A percentile compares a stretch with the other conserved stretches of the same genome.
Evolutionary conservation across 768 basidiomycete species (phyloP).

Genomic region (Dacryopinax spathularia): DNA sequence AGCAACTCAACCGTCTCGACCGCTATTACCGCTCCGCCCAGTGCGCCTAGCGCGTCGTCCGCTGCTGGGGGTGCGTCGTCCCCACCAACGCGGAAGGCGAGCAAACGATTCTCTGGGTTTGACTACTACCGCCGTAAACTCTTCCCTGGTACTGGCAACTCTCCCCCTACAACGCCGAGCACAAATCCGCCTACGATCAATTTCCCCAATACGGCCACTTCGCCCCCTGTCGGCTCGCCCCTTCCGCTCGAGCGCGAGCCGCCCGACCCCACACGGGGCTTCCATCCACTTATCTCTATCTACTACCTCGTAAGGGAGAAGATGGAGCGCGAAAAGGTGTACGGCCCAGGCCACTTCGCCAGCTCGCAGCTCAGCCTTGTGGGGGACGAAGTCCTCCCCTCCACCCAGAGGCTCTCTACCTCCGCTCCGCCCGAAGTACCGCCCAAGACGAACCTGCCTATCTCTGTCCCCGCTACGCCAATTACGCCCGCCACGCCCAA

Average conservation of each 20-base stretch:
- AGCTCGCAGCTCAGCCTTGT: slow-evolving; percentile 55
- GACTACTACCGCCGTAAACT: slow-evolving; percentile 88
- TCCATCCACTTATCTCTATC: slow-evolving; percentile 89
- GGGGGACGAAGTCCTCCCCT: slow-evolving; percentile 13
- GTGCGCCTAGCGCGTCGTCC: neutral
- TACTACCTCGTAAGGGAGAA: slow-evolving; percentile 95
- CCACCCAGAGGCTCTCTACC: neutral
- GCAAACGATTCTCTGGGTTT: slow-evolving; percentile 80
- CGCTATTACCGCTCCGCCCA: neutral
- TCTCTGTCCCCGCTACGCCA: slow-evolving; percentile 14
- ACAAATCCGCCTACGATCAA: slow-evolving; percentile 2
- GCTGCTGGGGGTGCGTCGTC: slow-evolving; percentile 19
- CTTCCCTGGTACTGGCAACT: slow-evolving; percentile 32
- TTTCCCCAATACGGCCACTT: neutral
- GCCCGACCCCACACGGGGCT: slow-evolving; percentile 77
- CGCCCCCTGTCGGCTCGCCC: slow-evolving; percentile 21
- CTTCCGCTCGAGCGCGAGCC: slow-evolving; percentile 28
- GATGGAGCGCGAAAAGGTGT: slow-evolving; percentile 83
- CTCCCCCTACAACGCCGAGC: slow-evolving; percentile 17
- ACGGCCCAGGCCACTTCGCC: slow-evolving; percentile 88
- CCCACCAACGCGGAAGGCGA: slow-evolving; percentile 42
- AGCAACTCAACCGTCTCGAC: slow-evolving; percentile 3
- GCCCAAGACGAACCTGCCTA: slow-evolving; percentile 8
- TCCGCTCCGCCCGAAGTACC: slow-evolving; percentile 9
- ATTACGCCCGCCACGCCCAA: slow-evolving; percentile 28